Percentiles rank a stretch among this genome's conserved stretches.
Conservation (phyloP, 2,329 filamentous ascomycete species). For the Scleromitrula shiraiana region DNA sequence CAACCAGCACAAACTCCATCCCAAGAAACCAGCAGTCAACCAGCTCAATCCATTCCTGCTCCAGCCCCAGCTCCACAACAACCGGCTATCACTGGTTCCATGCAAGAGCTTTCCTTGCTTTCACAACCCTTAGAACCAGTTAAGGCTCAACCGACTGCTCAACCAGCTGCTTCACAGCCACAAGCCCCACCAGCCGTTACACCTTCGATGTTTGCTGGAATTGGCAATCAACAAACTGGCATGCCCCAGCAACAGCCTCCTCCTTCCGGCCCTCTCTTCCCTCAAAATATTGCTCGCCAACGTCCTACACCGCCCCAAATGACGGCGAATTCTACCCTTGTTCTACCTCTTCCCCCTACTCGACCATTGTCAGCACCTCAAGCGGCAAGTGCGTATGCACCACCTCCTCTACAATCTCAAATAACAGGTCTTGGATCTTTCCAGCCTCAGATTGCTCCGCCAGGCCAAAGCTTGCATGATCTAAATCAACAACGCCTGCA, state of each 20-base stretch:
- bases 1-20: constrained; percentile 37
- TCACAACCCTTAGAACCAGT: constrained; percentile 50
- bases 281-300: constrained; percentile 48
- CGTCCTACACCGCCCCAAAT: constrained; percentile 66
- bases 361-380: constrained; percentile 83
- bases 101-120: constrained; percentile 61
- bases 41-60: constrained; percentile 30
- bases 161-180: constrained; percentile 22
- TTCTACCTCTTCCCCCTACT: constrained; percentile 67
- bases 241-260: constrained; percentile 23
- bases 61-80: constrained; percentile 34
- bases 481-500: constrained; percentile 43
- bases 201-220: constrained; percentile 48
- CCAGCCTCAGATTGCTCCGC: constrained; percentile 57
- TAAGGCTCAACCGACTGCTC: constrained; percentile 29
- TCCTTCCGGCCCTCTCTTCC: constrained; percentile 10
- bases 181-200: constrained; percentile 41
- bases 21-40: constrained; percentile 32
- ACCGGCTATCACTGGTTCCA: constrained; percentile 57
- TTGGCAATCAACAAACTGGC: constrained; percentile 41
- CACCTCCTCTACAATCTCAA: constrained; percentile 73
- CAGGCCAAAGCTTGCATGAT: constrained; percentile 70
- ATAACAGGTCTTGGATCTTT: constrained; percentile 57
- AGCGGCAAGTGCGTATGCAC: constrained; percentile 65
- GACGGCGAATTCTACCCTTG: constrained; percentile 45